Conservation (phyloP, 257 asterid genomes). For the Datura wrightii region DNA sequence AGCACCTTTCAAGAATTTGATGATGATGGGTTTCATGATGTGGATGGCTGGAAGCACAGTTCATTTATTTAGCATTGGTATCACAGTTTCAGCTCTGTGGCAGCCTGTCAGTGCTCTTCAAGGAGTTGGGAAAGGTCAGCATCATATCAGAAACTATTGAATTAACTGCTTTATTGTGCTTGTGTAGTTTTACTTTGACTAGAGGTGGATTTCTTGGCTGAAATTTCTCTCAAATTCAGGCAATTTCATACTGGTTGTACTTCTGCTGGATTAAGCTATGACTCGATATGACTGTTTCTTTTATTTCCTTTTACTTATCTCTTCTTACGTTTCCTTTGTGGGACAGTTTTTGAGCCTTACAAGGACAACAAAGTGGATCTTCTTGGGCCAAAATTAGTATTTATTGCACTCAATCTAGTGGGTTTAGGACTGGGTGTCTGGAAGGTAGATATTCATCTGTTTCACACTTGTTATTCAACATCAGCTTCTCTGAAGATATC, state of each 20-base stretch:
- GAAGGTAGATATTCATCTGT: slow-evolving; percentile 67
- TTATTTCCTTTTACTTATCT: slow-evolving; percentile 1
- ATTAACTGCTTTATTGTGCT: neutral
- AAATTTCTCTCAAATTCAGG: slow-evolving; percentile 21
- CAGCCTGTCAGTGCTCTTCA: slow-evolving; percentile 98
- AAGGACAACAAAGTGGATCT: slow-evolving; percentile 90
- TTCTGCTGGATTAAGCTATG: neutral
- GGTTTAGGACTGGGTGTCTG: slow-evolving; percentile 91
- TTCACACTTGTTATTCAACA: neutral
- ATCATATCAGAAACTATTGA: neutral
- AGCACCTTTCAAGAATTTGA: slow-evolving; percentile 89
- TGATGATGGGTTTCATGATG: slow-evolving; percentile 99
- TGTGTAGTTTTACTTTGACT: neutral
- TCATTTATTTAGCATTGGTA: slow-evolving; percentile 94
- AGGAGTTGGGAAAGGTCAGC: slow-evolving; percentile 85
- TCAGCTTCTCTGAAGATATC: slow-evolving; percentile 33
- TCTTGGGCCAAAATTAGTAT: slow-evolving; percentile 72
- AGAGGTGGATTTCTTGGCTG: slow-evolving; percentile 9
- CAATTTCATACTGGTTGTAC: neutral
- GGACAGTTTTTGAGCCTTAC: slow-evolving; percentile 93
- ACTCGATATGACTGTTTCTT: neutral
- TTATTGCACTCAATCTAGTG: slow-evolving; percentile 81
- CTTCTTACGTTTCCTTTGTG: slow-evolving; percentile 15
- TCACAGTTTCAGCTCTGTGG: slow-evolving; percentile 93
- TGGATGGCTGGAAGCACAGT: slow-evolving; percentile 99